phyloP scores from a whole-genome alignment of 495 filamentous ascomycete genomes.

The Lepraria neglecta region DNA sequence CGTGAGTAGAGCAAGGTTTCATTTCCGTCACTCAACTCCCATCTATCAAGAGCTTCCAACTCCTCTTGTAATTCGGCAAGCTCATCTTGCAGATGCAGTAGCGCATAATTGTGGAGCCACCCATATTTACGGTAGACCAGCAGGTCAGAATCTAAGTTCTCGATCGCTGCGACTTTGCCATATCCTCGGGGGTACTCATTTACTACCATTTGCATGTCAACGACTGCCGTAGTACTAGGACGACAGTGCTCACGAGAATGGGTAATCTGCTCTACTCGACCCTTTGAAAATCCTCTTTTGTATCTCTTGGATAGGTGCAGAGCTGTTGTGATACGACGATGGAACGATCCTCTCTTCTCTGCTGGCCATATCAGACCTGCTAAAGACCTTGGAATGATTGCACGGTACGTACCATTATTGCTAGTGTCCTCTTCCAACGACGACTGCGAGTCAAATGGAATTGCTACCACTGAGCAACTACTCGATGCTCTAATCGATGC shows the following conservation, averaged over 20 bases:
- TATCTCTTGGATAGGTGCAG: neutral
- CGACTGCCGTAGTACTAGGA: neutral
- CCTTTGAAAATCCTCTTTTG: neutral
- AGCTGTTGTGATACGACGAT: neutral
- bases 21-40: neutral
- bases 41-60: neutral
- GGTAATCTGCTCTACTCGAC: conserved; percentile 11
- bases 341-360: neutral
- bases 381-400: too few relatives aligned
- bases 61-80: neutral
- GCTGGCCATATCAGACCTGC: too few relatives aligned
- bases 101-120: conserved; percentile 31
- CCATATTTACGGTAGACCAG: conserved; percentile 34
- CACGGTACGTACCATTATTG: too few relatives aligned
- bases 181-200: conserved; percentile 26
- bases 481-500: too few relatives aligned
- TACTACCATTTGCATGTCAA: neutral
- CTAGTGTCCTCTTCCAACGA: too few relatives aligned
- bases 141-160: conserved; percentile 28
- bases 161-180: conserved; percentile 31
- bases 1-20: neutral
- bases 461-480: too few relatives aligned
- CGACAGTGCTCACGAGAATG: neutral
- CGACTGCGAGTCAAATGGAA: too few relatives aligned
- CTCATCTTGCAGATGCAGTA: conserved; percentile 34